Evolutionary conservation across 1,139 yeast genomes (phyloP).

Genomic region (Oligophagozyma castellii): DNA sequence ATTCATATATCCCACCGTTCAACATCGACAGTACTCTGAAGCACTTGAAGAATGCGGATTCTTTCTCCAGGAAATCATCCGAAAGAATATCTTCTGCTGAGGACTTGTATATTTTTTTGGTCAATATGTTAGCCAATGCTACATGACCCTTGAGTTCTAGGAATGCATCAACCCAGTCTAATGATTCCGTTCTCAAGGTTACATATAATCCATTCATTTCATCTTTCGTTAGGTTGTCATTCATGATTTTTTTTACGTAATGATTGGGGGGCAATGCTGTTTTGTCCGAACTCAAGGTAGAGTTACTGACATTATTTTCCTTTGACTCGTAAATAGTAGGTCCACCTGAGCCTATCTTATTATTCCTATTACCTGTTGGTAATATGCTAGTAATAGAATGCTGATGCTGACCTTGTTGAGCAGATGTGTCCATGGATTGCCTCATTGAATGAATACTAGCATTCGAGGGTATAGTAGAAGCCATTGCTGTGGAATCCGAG

Average conservation of each 20-base stretch:
- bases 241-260: slow-evolving; percentile 63
- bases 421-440: slow-evolving; percentile 1
- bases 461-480: slow-evolving; percentile 1
- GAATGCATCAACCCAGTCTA: slow-evolving; percentile 78
- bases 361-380: slow-evolving; percentile 1
- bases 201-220: slow-evolving; percentile 83
- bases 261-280: slow-evolving; percentile 45
- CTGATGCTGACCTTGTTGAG: not conserved
- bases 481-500: not conserved
- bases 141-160: slow-evolving; percentile 81
- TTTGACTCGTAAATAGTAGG: slow-evolving; percentile 4
- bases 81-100: slow-evolving; percentile 16
- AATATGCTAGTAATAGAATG: too few species aligned
- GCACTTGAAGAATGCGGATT: slow-evolving; percentile 46
- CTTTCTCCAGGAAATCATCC: slow-evolving; percentile 37
- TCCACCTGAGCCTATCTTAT: slow-evolving; percentile 1
- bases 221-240: slow-evolving; percentile 51
- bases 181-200: slow-evolving; percentile 80
- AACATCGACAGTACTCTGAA: slow-evolving; percentile 46
- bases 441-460: not conserved
- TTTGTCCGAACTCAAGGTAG: slow-evolving; percentile 11
- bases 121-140: slow-evolving; percentile 52
- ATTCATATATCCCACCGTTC: slow-evolving; percentile 42
- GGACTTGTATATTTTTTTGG: slow-evolving; percentile 26
- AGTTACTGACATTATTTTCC: slow-evolving; percentile 6